A percentile compares a stretch with the other conserved stretches of the same genome.
Conservation (phyloP, 306 rosid species). For the Sphenostylis stenocarpa region DNA sequence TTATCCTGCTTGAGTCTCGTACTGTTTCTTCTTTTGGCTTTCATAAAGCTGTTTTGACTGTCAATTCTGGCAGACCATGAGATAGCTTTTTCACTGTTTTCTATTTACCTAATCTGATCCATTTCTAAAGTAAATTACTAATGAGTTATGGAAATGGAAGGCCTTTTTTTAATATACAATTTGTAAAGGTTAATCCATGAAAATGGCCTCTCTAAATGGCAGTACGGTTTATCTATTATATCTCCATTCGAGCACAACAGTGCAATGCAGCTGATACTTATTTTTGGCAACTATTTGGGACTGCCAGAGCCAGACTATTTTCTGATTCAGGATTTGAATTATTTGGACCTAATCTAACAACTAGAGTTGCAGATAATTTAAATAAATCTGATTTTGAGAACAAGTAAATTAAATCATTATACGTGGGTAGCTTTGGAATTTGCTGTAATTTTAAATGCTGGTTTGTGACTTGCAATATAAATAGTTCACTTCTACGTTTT, state of each 20-base stretch:
- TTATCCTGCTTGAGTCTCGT: not conserved
- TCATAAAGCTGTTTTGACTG: not conserved
- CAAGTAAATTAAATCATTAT: not conserved
- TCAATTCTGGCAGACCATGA: not conserved
- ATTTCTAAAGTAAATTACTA: not conserved
- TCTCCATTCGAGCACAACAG: not conserved
- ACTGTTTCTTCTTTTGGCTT: not conserved
- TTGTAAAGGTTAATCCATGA: not conserved
- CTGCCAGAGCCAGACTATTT: not conserved
- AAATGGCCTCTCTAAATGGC: not conserved
- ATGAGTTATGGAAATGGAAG: not conserved
- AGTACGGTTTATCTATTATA: not conserved
- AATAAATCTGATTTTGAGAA: not conserved
- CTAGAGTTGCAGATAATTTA: constrained; percentile 15
- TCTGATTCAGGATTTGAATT: not conserved
- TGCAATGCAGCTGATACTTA: not conserved
- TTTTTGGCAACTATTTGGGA: not conserved
- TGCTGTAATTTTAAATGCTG: not conserved
- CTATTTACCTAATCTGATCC: not conserved
- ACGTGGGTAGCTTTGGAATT: not conserved
- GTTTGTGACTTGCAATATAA: not conserved
- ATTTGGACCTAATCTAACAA: not conserved
- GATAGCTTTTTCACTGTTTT: not conserved
- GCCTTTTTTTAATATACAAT: not conserved
- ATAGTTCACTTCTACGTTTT: not conserved